A percentile compares a stretch with the other conserved stretches of the same genome.
These are phyloP conservation scores for Cylindrotheca closterium DNA, from an alignment of 108 stramenopile species.

Conservation along the genomic window DNA sequence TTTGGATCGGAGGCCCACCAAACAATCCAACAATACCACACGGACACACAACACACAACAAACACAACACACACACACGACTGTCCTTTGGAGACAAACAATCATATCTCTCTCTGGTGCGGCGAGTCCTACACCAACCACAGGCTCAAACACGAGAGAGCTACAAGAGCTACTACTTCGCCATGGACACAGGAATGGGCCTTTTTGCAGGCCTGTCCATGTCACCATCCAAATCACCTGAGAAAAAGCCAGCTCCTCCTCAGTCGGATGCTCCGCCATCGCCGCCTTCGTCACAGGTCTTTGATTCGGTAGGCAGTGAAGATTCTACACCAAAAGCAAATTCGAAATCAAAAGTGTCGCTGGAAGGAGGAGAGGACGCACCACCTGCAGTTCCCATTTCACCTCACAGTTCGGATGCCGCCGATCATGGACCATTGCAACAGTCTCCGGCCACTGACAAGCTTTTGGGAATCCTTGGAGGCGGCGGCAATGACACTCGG, in stretches of 20 bases:
- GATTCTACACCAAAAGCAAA: neutral
- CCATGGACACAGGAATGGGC: neutral
- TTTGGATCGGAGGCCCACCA: neutral
- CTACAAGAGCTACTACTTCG: too few relatives aligned
- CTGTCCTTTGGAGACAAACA: too few relatives aligned
- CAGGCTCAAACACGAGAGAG: too few relatives aligned
- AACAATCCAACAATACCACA: neutral
- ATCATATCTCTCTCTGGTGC: too few relatives aligned
- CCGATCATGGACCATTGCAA: neutral
- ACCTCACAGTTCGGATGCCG: neutral
- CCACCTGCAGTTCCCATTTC: neutral
- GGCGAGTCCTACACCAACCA: too few relatives aligned
- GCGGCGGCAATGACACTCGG: slow-evolving; percentile 4
- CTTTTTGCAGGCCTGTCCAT: slow-evolving; percentile 21
- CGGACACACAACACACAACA: neutral
- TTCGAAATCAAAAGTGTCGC: neutral
- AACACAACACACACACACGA: neutral
- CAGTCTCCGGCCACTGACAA: slow-evolving; percentile 41
- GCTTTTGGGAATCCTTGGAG: slow-evolving; percentile 26
- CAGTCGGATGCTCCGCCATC: slow-evolving; percentile 4
- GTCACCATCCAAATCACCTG: slow-evolving; percentile 1
- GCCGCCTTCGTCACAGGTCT: neutral
- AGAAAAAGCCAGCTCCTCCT: neutral
- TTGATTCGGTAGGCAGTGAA: too few relatives aligned
- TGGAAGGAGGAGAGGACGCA: neutral